Base-by-base conservation (phyloP, 23 red algal species). In the Gracilaria gracilis region DNA sequence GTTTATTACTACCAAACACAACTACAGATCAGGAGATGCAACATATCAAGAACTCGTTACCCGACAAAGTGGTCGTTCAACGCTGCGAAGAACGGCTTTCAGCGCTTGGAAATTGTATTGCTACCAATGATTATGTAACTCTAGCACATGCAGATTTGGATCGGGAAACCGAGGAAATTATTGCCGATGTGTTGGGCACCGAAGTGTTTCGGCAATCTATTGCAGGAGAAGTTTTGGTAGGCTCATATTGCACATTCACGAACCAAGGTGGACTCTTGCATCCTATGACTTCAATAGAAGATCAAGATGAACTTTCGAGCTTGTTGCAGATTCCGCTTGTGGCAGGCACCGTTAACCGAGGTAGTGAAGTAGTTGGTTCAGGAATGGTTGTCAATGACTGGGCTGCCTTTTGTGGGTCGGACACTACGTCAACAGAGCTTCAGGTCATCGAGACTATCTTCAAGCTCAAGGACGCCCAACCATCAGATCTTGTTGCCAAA, bases 251-350 rank as follows among this genome's bases (percentile, higher is more conserved):
- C 55, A 58, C 73, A 29, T 95, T 99, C 40, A 99, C 97, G n/a
- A 96, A 99, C 72, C 97, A 99, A 77, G 97, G 97, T 29, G 97
- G 97, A 40, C 32, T 99, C 8, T 66, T 99, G 9, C 97, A 99
- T 83, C 97, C 97, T 8, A 95, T 92, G 79, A 93, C 89, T 2
- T 61, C 70, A 4, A 91, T 99, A 33, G 94, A 99, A 88, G 93
- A 99, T 89, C 93, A 88, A 80, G 97, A 96, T 54, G 97, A 99
- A 67, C 84, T 96, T 33, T 95, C 89, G 20, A 90, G 85, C 65
- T 77, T 99, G 64, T 75, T 99, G 57, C 92, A 95, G 79, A 91
- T 98, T 51, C 96, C 96, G 29, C 87, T 98, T 19, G 96, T 98
- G 9, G 93, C 96, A 20, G 96, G 93, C 21, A 98, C 96, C 6